Base-by-base conservation (phyloP, 1,284 basidiomycete genomes). In the Cystobasidiaceae sp. region DNA sequence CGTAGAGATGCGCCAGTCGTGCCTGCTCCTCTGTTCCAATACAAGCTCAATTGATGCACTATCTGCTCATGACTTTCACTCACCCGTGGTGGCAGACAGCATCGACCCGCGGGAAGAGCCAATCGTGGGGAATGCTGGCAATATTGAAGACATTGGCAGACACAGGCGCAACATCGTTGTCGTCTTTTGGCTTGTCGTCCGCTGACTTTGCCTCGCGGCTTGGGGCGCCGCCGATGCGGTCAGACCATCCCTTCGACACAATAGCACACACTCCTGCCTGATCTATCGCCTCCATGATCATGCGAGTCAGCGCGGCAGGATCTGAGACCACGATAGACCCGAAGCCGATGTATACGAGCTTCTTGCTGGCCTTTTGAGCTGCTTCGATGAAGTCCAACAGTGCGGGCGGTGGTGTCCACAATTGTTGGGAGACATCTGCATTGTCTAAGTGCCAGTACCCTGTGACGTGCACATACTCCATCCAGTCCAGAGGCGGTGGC, bases 1-100 rank as follows among this genome's bases (percentile, higher is more conserved):
- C 85, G 68, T 21, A 48, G 43, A 1, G 41, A 43, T 8, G 94
- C 94, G 13, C 93, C 93, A 0, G 91, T 90, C 0, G 94, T 97
- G 23, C 94, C 94, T 4, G 94, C 92, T 54, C 94, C 94, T 67
- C 94, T 74, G 28, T 37, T n/a, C n/a, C n/a, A n/a, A n/a, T n/a
- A n/a, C n/a, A n/a, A n/a, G n/a, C n/a, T n/a, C n/a, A n/a, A n/a
- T n/a, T n/a, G n/a, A n/a, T n/a, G n/a, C n/a, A n/a, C n/a, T n/a
- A n/a, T n/a, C n/a, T n/a, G n/a, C n/a, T n/a, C n/a, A n/a, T n/a
- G n/a, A n/a, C n/a, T n/a, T n/a, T n/a, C n/a, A n/a, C n/a, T n/a
- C n/a, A n/a, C n/a, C 54, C 54, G n/a, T 56, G 54, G 27, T 56
- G 54, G 39, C 41, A 43, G 8, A 41, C 54, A 23, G 54, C 54